phyloP scores from a whole-genome alignment of 345 rosid genomes.

The Ricinus communis region DNA sequence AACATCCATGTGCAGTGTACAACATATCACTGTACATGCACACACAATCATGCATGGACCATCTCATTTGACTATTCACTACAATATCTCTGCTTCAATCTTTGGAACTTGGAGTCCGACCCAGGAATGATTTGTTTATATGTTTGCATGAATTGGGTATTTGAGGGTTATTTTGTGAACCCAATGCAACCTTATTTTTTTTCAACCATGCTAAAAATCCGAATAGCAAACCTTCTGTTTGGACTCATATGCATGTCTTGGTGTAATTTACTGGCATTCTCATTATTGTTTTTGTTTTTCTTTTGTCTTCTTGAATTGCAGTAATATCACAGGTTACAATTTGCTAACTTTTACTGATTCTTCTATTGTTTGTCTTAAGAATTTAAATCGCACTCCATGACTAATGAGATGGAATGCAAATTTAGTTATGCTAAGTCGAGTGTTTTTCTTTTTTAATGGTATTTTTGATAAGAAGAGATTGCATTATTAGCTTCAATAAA shows the following conservation, averaged over 20 bases:
- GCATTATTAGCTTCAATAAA: too few relatives aligned
- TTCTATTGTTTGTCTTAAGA: too few relatives aligned
- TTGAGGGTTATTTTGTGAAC: neutral
- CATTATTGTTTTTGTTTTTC: neutral
- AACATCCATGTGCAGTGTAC: neutral
- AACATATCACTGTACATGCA: neutral
- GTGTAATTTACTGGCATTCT: neutral
- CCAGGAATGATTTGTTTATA: neutral
- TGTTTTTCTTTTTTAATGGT: too few relatives aligned
- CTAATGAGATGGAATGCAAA: too few relatives aligned
- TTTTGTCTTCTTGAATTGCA: too few relatives aligned
- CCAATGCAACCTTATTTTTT: neutral
- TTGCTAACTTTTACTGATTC: too few relatives aligned
- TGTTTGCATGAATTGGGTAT: neutral
- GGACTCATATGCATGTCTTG: slow-evolving; percentile 4
- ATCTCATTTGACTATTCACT: neutral
- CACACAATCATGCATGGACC: slow-evolving; percentile 9
- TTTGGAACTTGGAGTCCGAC: slow-evolving; percentile 3
- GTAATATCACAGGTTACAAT: too few relatives aligned
- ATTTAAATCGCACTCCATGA: too few relatives aligned
- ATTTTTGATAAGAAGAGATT: too few relatives aligned
- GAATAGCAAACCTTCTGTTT: neutral
- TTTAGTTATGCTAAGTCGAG: too few relatives aligned
- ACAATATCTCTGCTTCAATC: neutral
- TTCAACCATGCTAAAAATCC: neutral